phyloP scores from a whole-genome alignment of 768 basidiomycete species.

The Agaricus bisporus region DNA sequence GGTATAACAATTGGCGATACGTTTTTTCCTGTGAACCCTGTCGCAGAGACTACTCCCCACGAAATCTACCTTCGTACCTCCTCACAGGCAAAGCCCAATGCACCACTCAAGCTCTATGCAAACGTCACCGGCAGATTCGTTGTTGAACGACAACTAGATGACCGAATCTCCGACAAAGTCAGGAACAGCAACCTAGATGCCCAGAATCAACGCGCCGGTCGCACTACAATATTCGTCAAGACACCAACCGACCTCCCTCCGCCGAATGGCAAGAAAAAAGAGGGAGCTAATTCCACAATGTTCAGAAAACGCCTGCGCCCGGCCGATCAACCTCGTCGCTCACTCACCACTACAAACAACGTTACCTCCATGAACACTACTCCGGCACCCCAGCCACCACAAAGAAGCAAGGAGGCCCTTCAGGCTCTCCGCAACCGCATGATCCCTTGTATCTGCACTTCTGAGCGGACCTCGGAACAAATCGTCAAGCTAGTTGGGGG shows the following conservation, averaged over 20 bases:
- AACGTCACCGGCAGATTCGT: slow-evolving; percentile 68
- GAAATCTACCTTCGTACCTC: slow-evolving; percentile 70
- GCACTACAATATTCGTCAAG: slow-evolving; percentile 47
- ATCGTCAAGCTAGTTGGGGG: slow-evolving; percentile 44
- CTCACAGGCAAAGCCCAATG: slow-evolving; percentile 49
- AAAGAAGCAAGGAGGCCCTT: slow-evolving; percentile 12
- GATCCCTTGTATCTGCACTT: slow-evolving; percentile 45
- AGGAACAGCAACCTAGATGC: slow-evolving; percentile 41
- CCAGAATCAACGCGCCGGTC: slow-evolving; percentile 33
- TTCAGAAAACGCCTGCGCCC: slow-evolving; percentile 33
- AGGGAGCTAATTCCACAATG: slow-evolving; percentile 23
- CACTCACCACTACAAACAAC: slow-evolving; percentile 20
- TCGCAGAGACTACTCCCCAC: slow-evolving; percentile 50
- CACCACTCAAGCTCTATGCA: slow-evolving; percentile 68
- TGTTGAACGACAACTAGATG: slow-evolving; percentile 55
- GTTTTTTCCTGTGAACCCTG: slow-evolving; percentile 54
- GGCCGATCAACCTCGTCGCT: slow-evolving; percentile 19
- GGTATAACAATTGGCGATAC: slow-evolving; percentile 60
- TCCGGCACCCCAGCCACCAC: slow-evolving; percentile 20
- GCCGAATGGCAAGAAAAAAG: slow-evolving; percentile 33
- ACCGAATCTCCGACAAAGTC: slow-evolving; percentile 36
- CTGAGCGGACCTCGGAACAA: slow-evolving; percentile 44
- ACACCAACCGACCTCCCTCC: slow-evolving; percentile 33
- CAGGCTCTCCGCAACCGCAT: slow-evolving; percentile 34
- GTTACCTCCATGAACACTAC: slow-evolving; percentile 19